Percentiles rank a stretch among this genome's conserved stretches.
Evolutionary conservation across 2,329 filamentous ascomycete genomes (phyloP).

Genomic region (Arachnomyces sp.): DNA sequence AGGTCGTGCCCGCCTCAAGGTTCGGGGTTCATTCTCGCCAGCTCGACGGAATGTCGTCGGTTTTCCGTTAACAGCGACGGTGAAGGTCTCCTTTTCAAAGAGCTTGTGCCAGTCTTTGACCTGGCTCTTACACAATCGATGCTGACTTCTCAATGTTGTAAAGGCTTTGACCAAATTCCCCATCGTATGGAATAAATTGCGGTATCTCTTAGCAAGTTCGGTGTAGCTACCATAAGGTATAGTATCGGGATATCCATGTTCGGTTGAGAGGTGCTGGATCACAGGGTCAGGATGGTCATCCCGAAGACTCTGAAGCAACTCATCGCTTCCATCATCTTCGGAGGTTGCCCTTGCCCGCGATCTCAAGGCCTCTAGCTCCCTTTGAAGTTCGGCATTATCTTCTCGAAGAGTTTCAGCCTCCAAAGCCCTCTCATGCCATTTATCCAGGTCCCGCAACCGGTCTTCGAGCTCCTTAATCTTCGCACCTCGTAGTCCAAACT

Average conservation of each 20-base stretch:
- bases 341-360: not conserved
- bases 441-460: slow-evolving; percentile 10
- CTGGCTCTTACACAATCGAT: not conserved
- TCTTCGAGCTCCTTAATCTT: slow-evolving; percentile 17
- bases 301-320: slow-evolving; percentile 1
- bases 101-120: slow-evolving; percentile 22
- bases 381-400: slow-evolving; percentile 3
- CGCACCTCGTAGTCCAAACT: slow-evolving; percentile 17
- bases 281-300: slow-evolving; percentile 2
- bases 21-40: not conserved
- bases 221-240: slow-evolving; percentile 12
- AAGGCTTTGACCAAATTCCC: slow-evolving; percentile 21
- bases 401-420: slow-evolving; percentile 1
- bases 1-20: too few species aligned
- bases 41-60: slow-evolving; percentile 23
- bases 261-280: slow-evolving; percentile 1
- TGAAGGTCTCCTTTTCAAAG: slow-evolving; percentile 24
- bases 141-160: slow-evolving; percentile 17
- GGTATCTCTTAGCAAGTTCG: slow-evolving; percentile 23
- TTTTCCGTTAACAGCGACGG: slow-evolving; percentile 20
- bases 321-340: not conserved
- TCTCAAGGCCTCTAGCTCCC: not conserved
- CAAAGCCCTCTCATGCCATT: slow-evolving; percentile 14
- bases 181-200: slow-evolving; percentile 24
- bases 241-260: slow-evolving; percentile 1